Percentiles rank a stretch among this genome's conserved stretches.
These are phyloP conservation scores for Flaveria trinervia DNA, from an alignment of 129 eudicot species.

Conservation along the genomic window DNA sequence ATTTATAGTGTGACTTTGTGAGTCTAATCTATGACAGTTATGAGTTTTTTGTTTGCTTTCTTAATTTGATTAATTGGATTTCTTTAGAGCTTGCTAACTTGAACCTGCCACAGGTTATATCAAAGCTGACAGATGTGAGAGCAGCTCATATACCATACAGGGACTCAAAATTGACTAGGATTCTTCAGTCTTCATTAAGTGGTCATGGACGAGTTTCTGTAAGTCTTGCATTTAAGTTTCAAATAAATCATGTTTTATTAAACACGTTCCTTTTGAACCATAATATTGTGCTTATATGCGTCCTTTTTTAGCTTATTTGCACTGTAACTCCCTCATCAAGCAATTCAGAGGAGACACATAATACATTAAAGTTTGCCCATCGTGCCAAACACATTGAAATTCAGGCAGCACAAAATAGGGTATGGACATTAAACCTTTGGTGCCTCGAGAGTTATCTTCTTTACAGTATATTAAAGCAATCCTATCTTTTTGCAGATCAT, in stretches of 20 bases:
- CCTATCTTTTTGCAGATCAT: slow-evolving; percentile 69
- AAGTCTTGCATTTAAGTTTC: slow-evolving; percentile 39
- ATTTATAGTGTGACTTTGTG: not conserved
- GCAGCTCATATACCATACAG: slow-evolving; percentile 85
- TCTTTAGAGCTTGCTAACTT: slow-evolving; percentile 29
- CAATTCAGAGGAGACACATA: slow-evolving; percentile 94
- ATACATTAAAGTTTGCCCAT: slow-evolving; percentile 94
- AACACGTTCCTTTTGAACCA: slow-evolving; percentile 23
- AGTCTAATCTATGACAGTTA: slow-evolving; percentile 6
- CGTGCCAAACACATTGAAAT: slow-evolving; percentile 95
- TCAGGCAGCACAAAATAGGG: slow-evolving; percentile 98
- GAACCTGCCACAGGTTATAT: slow-evolving; percentile 62
- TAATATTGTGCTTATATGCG: slow-evolving; percentile 6
- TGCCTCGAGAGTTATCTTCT: slow-evolving; percentile 12
- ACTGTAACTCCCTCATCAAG: slow-evolving; percentile 95
- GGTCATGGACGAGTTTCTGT: slow-evolving; percentile 99
- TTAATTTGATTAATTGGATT: not conserved
- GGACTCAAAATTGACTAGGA: slow-evolving; percentile 91
- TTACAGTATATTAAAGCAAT: slow-evolving; percentile 14
- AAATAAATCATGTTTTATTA: slow-evolving; percentile 19
- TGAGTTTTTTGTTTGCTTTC: not conserved
- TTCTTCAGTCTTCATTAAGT: slow-evolving; percentile 88
- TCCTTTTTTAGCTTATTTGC: slow-evolving; percentile 72
- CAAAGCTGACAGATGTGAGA: slow-evolving; percentile 81
- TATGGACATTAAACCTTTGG: slow-evolving; percentile 31